A percentile compares a stretch with the other conserved stretches of the same genome.
These are phyloP conservation scores for Eleusine coracana DNA, from an alignment of 176 grass and related monocot species.

Conservation along the genomic window DNA sequence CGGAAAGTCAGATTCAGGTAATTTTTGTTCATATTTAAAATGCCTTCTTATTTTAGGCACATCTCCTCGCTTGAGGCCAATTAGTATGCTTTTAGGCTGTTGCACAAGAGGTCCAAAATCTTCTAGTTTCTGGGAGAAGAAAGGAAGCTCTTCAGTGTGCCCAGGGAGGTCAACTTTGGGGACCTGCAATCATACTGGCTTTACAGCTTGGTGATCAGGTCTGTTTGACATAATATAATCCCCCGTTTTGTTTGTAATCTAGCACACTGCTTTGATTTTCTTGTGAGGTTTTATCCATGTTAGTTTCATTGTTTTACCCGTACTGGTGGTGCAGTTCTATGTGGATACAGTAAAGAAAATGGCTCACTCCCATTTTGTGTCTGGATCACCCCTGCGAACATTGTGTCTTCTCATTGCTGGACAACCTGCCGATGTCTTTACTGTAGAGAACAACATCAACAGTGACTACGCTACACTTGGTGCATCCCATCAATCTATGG, in stretches of 20 bases:
- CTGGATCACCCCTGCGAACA: slow-evolving; percentile 88
- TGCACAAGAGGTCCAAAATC: slow-evolving; percentile 86
- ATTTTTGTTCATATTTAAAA: slow-evolving; percentile 28
- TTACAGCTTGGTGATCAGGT: slow-evolving; percentile 94
- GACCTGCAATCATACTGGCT: slow-evolving; percentile 91
- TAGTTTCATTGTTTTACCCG: slow-evolving; percentile 34
- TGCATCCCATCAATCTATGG: slow-evolving; percentile 61
- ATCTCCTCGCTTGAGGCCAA: slow-evolving; percentile 36
- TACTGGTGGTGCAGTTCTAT: slow-evolving; percentile 70
- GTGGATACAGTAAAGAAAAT: slow-evolving; percentile 97
- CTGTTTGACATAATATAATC: slow-evolving; percentile 28
- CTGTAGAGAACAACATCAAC: slow-evolving; percentile 45
- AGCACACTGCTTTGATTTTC: slow-evolving; percentile 19
- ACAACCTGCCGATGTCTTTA: slow-evolving; percentile 93
- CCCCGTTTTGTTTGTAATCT: background rate
- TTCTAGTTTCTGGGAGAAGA: slow-evolving; percentile 94
- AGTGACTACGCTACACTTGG: slow-evolving; percentile 45
- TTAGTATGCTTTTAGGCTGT: slow-evolving; percentile 64
- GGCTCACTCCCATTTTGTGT: slow-evolving; percentile 81
- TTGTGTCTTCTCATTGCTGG: slow-evolving; percentile 97
- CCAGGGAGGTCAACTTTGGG: slow-evolving; percentile 96
- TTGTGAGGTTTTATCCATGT: slow-evolving; percentile 29
- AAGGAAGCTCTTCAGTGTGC: slow-evolving; percentile 91
- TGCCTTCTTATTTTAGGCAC: background rate
- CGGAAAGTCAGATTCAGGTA: slow-evolving; percentile 90